Evolutionary conservation across 2,329 filamentous ascomycete species (phyloP).

Genomic region (Fusarium begoniae): DNA sequence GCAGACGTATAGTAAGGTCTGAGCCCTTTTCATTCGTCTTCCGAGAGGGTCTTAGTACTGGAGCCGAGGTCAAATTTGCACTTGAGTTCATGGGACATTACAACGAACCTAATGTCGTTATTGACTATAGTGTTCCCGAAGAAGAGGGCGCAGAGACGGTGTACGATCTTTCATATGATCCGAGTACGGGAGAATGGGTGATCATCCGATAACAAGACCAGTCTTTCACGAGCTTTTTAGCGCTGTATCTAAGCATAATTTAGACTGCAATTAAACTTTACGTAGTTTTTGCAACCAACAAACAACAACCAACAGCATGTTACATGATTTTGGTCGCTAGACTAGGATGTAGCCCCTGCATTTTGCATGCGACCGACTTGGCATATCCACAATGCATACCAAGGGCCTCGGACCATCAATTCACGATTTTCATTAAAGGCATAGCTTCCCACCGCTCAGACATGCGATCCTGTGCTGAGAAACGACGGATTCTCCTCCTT

Average conservation of each 20-base stretch:
- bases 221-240: background rate
- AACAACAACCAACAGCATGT: background rate
- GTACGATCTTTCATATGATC: slow-evolving; percentile 28
- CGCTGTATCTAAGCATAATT: background rate
- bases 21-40: slow-evolving; percentile 53
- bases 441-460: background rate
- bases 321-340: background rate
- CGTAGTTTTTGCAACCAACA: background rate
- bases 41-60: slow-evolving; percentile 40
- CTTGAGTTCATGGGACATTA: slow-evolving; percentile 60
- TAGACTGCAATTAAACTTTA: background rate
- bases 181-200: slow-evolving; percentile 16
- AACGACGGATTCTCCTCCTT: background rate
- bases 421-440: background rate
- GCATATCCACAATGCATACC: background rate
- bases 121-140: background rate
- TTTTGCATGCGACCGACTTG: background rate
- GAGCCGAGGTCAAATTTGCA: slow-evolving; percentile 47
- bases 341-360: background rate
- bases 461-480: background rate
- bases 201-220: background rate
- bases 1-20: slow-evolving; percentile 44
- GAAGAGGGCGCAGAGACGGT: background rate
- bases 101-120: slow-evolving; percentile 50
- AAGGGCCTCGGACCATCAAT: background rate